Conservation (phyloP, 495 filamentous ascomycete genomes). For the Ascodesmis nigricans region DNA sequence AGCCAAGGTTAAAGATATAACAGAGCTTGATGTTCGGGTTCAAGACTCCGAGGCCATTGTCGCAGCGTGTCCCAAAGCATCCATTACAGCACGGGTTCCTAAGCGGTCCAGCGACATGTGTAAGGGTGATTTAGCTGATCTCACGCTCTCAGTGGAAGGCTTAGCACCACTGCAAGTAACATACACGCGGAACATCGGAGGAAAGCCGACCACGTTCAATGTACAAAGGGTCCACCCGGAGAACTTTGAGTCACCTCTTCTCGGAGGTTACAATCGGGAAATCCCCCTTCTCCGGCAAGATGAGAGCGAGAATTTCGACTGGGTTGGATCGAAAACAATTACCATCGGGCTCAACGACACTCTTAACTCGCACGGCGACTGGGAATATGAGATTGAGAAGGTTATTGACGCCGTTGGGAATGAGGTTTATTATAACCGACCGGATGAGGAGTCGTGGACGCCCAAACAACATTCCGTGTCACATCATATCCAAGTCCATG, state of each 20-base stretch:
- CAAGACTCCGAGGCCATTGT: slow-evolving; percentile 53
- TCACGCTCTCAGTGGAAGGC: slow-evolving; percentile 61
- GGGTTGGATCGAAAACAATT: slow-evolving; percentile 56
- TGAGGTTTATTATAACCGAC: slow-evolving; percentile 50
- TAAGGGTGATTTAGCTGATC: slow-evolving; percentile 63
- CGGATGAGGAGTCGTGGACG: slow-evolving; percentile 36
- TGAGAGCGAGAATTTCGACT: slow-evolving; percentile 41
- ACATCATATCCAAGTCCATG: slow-evolving; percentile 64
- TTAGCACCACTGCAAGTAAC: slow-evolving; percentile 80
- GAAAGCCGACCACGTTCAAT: slow-evolving; percentile 48
- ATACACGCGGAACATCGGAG: slow-evolving; percentile 63
- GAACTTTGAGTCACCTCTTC: slow-evolving; percentile 52
- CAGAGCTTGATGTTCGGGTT: slow-evolving; percentile 73
- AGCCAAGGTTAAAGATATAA: slow-evolving; percentile 66
- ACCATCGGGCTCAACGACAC: slow-evolving; percentile 72
- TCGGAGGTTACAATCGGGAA: slow-evolving; percentile 33
- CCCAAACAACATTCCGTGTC: slow-evolving; percentile 40
- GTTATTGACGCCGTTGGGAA: slow-evolving; percentile 82
- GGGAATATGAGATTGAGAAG: slow-evolving; percentile 78
- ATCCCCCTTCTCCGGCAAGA: slow-evolving; percentile 28
- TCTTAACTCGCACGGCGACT: slow-evolving; percentile 48
- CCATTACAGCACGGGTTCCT: slow-evolving; percentile 36
- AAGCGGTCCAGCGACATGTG: slow-evolving; percentile 37
- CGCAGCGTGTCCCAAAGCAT: slow-evolving; percentile 58
- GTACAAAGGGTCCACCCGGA: slow-evolving; percentile 85